Base-by-base conservation (phyloP, 2,329 filamentous ascomycete species). In the Colletotrichum melonis region DNA sequence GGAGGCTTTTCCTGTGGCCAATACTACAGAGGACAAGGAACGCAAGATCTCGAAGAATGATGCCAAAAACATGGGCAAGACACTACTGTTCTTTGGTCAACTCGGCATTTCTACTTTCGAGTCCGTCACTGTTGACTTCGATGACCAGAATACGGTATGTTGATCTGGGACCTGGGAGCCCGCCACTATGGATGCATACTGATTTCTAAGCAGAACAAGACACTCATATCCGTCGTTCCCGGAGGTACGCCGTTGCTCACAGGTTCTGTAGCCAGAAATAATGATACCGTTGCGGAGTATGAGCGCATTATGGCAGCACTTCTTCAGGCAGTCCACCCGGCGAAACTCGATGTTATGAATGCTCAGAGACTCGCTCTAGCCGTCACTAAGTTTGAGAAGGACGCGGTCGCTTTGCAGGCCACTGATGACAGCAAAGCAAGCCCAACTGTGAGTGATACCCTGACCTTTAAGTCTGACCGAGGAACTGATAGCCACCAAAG, bases 181-280 rank as follows among this genome's bases (percentile, higher is more conserved):
- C 5, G 5, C 54, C 42, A 49, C 19, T 9, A 22, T n/a, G 42
- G 8, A 49, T 8, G 0, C 19, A 90, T 3, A 85, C 88, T 72
- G 85, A 87, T 4, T n/a, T n/a, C 11, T 0, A 2, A n/a, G 87
- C 89, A 79, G 88, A 90, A 38, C 83, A 90, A 73, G 89, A 92
- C 79, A 5, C 38, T 74, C 32, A 32, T 72, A n/a, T 46, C 38
- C 11, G 42, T 74, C 19, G 7, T 67, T 6, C 68, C 69, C 12
- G 62, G 63, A 5, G 71, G 62, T 12, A 35, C 9, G 4, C 57
- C 62, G 6, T 11, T 72, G 8, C 56, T 74, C 11, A 67, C 28
- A 22, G 52, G 52, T 19, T 42, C 30, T 4, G 46, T 69, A 22
- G 38, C 62, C 7, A 6, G 6, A 2, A 14, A 56, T 24, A 63